Evolutionary conservation across 495 filamentous ascomycete genomes (phyloP).

Genomic region (Mytilinidion resinicola): DNA sequence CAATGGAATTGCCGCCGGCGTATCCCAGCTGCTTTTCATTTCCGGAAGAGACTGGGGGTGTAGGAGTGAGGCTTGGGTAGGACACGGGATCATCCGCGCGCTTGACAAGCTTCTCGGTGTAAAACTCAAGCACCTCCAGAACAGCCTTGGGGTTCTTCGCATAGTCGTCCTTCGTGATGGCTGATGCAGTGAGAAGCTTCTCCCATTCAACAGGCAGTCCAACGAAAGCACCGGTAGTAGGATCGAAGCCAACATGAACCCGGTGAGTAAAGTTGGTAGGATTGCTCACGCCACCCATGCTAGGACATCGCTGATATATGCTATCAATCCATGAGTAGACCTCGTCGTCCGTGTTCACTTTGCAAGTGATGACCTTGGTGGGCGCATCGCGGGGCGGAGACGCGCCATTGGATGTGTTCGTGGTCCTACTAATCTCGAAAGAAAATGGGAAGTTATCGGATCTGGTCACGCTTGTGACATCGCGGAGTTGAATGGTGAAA

Average conservation of each 20-base stretch:
- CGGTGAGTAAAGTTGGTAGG: constrained; percentile 95
- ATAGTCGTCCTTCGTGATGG: constrained; percentile 96
- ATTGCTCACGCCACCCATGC: constrained; percentile 96
- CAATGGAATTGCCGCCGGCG: constrained; percentile 59
- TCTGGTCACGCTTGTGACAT: constrained; percentile 76
- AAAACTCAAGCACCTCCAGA: constrained; percentile 94
- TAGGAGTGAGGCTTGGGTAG: constrained; percentile 64
- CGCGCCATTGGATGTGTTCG: constrained; percentile 51
- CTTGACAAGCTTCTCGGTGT: constrained; percentile 83
- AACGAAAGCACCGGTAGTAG: constrained; percentile 83
- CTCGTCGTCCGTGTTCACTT: constrained; percentile 89
- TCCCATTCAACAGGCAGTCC: constrained; percentile 95
- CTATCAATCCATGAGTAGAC: constrained; percentile 98
- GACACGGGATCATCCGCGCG: constrained; percentile 71
- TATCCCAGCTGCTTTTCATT: constrained; percentile 65
- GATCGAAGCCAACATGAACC: constrained; percentile 96
- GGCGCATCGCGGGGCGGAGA: constrained; percentile 63
- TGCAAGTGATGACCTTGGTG: constrained; percentile 74
- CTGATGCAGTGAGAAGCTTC: constrained; percentile 85
- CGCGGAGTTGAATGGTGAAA: constrained; percentile 70
- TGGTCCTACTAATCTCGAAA: constrained; percentile 78
- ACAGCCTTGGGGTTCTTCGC: constrained; percentile 97
- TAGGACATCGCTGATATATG: constrained; percentile 91
- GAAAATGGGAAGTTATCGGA: constrained; percentile 82
- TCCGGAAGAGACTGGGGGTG: constrained; percentile 51